These are phyloP conservation scores for Cryphonectria carpinicola DNA, from an alignment of 2,329 filamentous ascomycete species.

Conservation along the genomic window DNA sequence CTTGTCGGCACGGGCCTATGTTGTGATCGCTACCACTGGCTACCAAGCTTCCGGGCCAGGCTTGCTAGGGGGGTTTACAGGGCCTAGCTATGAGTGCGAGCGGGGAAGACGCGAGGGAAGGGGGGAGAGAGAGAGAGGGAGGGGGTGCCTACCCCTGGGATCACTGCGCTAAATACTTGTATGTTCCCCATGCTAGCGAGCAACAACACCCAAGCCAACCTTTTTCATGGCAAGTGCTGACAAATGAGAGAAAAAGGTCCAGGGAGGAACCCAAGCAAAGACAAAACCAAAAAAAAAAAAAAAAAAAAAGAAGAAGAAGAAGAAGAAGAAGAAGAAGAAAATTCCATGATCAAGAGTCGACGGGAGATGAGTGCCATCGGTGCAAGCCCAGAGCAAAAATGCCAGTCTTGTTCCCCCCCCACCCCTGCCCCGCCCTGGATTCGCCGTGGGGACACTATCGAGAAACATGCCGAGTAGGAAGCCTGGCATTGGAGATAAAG, in stretches of 20 bases:
- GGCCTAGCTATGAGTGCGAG: background rate
- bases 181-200: background rate
- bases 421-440: background rate
- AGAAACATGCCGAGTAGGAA: background rate
- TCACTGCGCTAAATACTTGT: background rate
- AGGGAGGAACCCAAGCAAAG: background rate
- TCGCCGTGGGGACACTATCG: background rate
- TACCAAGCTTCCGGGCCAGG: conserved; percentile 1
- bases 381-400: background rate
- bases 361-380: background rate
- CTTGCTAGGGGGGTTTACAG: background rate
- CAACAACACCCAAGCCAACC: background rate
- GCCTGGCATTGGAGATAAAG: background rate
- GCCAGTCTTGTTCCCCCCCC: background rate
- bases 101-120: background rate
- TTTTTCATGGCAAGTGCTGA: background rate
- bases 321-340: too few relatives aligned
- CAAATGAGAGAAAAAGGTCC: background rate
- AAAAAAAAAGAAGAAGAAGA: too few relatives aligned
- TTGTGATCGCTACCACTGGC: background rate
- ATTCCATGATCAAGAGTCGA: background rate
- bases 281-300: background rate
- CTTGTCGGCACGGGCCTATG: conserved; percentile 4
- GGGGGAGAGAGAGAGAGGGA: background rate
- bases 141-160: background rate